These are phyloP conservation scores for Camelina hispida DNA, from an alignment of 345 rosid genomes.

Conservation along the genomic window DNA sequence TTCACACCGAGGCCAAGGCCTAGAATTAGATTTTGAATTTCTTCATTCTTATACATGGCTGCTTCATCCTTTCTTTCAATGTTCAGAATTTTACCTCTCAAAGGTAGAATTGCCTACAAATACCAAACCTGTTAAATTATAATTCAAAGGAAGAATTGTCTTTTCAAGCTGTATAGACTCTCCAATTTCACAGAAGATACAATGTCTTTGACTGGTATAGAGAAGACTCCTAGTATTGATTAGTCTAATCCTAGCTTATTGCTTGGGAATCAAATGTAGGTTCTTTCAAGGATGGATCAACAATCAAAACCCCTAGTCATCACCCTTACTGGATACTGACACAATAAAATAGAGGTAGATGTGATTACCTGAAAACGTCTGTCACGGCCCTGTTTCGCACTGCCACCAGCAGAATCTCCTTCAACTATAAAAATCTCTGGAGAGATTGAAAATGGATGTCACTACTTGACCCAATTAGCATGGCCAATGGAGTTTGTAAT, in stretches of 20 bases:
- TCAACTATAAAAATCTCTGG: conserved; percentile 97
- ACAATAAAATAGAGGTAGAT: conserved; percentile 23
- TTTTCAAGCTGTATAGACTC: conserved; percentile 30
- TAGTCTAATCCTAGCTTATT: conserved; percentile 1
- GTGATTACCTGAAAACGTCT: conserved; percentile 89
- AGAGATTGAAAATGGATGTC: conserved; percentile 32
- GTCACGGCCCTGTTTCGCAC: conserved; percentile 99
- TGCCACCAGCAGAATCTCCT: conserved; percentile 99
- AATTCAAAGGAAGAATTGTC: conserved; percentile 97
- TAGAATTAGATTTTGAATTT: conserved; percentile 93
- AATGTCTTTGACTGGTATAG: not conserved
- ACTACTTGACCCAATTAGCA: conserved; percentile 23
- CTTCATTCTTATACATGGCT: conserved; percentile 98
- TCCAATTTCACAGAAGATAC: conserved; percentile 11
- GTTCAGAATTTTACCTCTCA: conserved; percentile 95
- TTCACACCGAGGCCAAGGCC: conserved; percentile 98
- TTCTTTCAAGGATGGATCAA: conserved; percentile 11
- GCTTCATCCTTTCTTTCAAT: conserved; percentile 96
- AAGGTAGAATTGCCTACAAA: conserved; percentile 93
- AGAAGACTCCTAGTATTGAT: conserved; percentile 4
- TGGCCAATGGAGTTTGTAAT: conserved; percentile 1
- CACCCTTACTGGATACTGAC: not conserved
- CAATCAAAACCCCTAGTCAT: conserved; percentile 1
- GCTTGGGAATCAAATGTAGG: not conserved
- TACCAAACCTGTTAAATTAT: conserved; percentile 48